Base-by-base conservation (phyloP, 352 stramenopile species). In the Ophiocytium majus region DNA sequence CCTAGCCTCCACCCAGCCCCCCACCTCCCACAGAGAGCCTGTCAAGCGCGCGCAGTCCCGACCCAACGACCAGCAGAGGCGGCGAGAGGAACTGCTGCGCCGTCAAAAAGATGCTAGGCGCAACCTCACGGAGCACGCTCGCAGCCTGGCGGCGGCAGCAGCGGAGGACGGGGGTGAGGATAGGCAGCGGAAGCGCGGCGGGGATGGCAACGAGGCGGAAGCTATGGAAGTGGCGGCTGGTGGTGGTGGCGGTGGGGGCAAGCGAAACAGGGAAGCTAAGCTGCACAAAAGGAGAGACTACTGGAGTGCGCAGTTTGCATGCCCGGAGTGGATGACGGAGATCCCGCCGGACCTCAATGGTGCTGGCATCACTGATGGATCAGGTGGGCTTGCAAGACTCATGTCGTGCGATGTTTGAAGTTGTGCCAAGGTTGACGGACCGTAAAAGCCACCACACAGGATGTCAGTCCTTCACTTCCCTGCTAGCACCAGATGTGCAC, bases 311-410 rank as follows among this genome's bases (percentile, higher is more conserved):
- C 94, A 97, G 85, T 83, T 97, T 32, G 94, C 93, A 89, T 92
- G 93, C 63, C 94, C 93, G 34, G 94, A 97, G 86, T 97, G 94
- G 94, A 92, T 97, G 83, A 90, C 96, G 37, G 92, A 96, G 79
- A 88, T 96, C 0, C 94, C 94, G 5, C 78, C 63, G 34, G 92
- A 95, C 79, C 90, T 97, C 63, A 95, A 97, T 81, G 93, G 93
- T 79, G 91, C 84, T 35, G 92, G 90, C 32, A 95, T 91, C 82
- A 84, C 87, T 32, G 83, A 92, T 0, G 93, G 93, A 36, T 91
- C 91, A 10, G 81, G 81, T 85, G 75, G 83, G n/a, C n/a, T n/a
- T n/a, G n/a, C n/a, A n/a, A n/a, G n/a, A n/a, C n/a, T n/a, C n/a
- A n/a, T n/a, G n/a, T n/a, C n/a, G n/a, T n/a, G n/a, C n/a, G n/a